phyloP scores from a whole-genome alignment of 352 stramenopile genomes.

The Phytophthora cryptogea region DNA sequence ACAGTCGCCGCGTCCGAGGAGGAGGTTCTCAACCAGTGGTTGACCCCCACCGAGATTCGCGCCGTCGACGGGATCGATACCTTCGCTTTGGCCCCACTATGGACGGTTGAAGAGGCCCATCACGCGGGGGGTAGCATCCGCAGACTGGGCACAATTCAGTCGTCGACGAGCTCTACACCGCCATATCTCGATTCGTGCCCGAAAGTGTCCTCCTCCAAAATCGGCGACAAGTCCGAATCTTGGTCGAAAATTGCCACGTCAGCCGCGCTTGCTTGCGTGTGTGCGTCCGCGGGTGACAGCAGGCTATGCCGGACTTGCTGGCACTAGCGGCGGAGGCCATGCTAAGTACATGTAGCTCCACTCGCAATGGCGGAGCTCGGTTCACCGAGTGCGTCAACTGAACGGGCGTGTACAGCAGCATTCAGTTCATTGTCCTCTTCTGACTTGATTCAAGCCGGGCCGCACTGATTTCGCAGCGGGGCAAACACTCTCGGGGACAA shows the following conservation, averaged over 20 bases:
- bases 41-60: background rate
- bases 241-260: background rate
- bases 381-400: no score
- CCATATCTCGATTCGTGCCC: background rate
- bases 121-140: background rate
- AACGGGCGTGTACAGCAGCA: no score
- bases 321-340: background rate
- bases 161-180: background rate
- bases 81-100: background rate
- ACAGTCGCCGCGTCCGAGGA: no score
- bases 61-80: background rate
- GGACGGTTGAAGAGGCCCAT: constrained; percentile 1
- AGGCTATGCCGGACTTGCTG: background rate
- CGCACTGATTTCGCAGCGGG: no score
- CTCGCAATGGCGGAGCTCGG: no score
- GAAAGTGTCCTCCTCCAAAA: no score
- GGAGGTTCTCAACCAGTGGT: background rate
- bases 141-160: constrained; percentile 5
- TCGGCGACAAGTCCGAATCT: no score
- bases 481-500: no score
- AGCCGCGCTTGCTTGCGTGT: background rate
- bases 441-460: no score
- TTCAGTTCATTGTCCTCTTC: no score
- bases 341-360: no score
- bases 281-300: no score